A percentile compares a stretch with the other conserved stretches of the same genome.
These are phyloP conservation scores for Cercospora canescens DNA, from an alignment of 2,329 filamentous ascomycete species.

Conservation along the genomic window DNA sequence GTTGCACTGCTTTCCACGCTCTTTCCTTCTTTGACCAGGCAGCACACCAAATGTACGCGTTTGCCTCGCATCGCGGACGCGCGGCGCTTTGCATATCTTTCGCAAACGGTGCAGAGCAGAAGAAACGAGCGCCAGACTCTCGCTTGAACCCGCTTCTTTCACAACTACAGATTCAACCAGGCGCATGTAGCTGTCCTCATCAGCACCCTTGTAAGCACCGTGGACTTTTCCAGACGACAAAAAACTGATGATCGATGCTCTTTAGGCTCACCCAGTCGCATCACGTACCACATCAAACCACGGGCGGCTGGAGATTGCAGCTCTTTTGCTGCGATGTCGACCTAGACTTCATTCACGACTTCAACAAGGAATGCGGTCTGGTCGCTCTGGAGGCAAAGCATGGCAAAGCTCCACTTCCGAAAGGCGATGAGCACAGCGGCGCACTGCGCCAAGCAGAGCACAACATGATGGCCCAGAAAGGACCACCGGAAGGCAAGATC, in stretches of 20 bases:
- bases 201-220: too few relatives aligned
- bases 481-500: not conserved
- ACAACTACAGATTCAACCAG: too few relatives aligned
- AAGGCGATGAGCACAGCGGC: not conserved
- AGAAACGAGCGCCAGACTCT: too few relatives aligned
- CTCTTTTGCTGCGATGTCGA: constrained; percentile 25
- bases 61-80: not conserved
- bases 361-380: constrained; percentile 5
- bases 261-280: too few relatives aligned
- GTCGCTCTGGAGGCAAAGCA: constrained; percentile 2
- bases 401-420: not conserved
- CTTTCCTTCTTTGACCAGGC: not conserved
- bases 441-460: not conserved
- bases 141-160: too few relatives aligned
- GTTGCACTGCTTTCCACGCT: not conserved
- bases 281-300: too few relatives aligned
- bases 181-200: too few relatives aligned
- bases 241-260: too few relatives aligned
- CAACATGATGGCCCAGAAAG: not conserved
- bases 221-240: too few relatives aligned
- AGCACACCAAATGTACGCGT: not conserved
- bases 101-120: too few relatives aligned
- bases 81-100: not conserved
- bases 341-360: not conserved
- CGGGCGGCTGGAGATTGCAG: constrained; percentile 14